phyloP scores from a whole-genome alignment of 2,329 filamentous ascomycete species.

The Cladosporium cucumerinum region DNA sequence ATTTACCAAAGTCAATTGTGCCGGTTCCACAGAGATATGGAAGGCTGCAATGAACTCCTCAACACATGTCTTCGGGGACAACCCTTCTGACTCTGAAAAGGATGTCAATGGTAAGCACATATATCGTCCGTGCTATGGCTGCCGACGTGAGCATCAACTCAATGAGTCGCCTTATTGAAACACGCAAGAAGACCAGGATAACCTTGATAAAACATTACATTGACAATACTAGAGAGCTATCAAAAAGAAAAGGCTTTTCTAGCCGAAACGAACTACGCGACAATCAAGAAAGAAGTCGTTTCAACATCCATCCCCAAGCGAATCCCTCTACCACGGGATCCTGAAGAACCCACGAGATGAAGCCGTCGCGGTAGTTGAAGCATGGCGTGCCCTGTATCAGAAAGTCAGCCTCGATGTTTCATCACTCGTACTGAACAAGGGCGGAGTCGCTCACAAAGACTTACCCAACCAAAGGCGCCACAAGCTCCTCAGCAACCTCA shows the following conservation, averaged over 20 bases:
- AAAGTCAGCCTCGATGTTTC: neutral
- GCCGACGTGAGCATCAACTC: neutral
- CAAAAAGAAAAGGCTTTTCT: neutral
- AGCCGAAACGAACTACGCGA: neutral
- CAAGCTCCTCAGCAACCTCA: neutral
- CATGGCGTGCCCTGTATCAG: neutral
- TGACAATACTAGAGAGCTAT: neutral
- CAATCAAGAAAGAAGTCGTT: neutral
- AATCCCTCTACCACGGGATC: neutral
- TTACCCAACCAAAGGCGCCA: slow-evolving; percentile 11
- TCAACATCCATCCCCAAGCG: neutral
- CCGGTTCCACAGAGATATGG: too few species aligned
- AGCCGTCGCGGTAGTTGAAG: neutral
- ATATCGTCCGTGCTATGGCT: neutral
- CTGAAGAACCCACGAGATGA: neutral
- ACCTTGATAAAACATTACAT: neutral
- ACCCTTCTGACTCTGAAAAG: too few species aligned
- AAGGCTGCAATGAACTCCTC: too few species aligned
- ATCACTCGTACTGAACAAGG: neutral
- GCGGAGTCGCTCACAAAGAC: neutral
- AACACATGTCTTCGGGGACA: too few species aligned
- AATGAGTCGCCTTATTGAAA: neutral
- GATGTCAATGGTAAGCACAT: neutral
- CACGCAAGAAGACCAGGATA: neutral
- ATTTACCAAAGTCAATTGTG: too few species aligned